Percentiles rank a stretch among this genome's conserved stretches.
Evolutionary conservation across 1,284 basidiomycete genomes (phyloP).

Genomic region (Malassezia yamatoensis): DNA sequence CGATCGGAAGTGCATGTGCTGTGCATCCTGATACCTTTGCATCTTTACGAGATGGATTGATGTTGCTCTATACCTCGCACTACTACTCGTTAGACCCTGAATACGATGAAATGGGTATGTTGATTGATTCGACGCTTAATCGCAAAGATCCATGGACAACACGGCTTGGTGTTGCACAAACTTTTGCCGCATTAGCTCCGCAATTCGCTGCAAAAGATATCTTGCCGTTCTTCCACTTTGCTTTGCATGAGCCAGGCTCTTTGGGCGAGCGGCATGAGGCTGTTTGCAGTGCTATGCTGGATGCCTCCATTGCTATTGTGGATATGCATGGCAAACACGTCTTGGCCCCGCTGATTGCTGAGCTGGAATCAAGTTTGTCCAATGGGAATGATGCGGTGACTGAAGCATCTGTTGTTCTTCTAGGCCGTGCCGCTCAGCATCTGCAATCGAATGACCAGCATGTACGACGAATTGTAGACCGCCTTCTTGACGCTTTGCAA

Average conservation of each 20-base stretch:
- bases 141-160: constrained; percentile 83
- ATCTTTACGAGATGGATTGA: constrained; percentile 54
- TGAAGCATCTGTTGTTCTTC: constrained; percentile 86
- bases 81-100: constrained; percentile 64
- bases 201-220: constrained; percentile 61
- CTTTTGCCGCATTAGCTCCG: constrained; percentile 64
- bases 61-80: constrained; percentile 73
- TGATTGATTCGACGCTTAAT: constrained; percentile 78
- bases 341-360: constrained; percentile 65
- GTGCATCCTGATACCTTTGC: constrained; percentile 62
- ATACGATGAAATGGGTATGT: constrained; percentile 62
- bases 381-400: constrained; percentile 54
- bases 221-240: constrained; percentile 71
- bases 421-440: constrained; percentile 84
- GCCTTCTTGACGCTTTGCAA: constrained; percentile 80
- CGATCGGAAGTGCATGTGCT: constrained; percentile 68
- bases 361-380: constrained; percentile 59
- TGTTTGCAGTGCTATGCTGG: constrained; percentile 77
- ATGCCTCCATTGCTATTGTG: constrained; percentile 69
- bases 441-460: constrained; percentile 56
- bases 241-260: constrained; percentile 67
- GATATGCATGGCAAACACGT: constrained; percentile 70
- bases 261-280: constrained; percentile 75
- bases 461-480: constrained; percentile 60
- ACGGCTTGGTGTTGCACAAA: constrained; percentile 64